Conservation (phyloP, 495 filamentous ascomycete species). For the Evansstolkia leycettana region DNA sequence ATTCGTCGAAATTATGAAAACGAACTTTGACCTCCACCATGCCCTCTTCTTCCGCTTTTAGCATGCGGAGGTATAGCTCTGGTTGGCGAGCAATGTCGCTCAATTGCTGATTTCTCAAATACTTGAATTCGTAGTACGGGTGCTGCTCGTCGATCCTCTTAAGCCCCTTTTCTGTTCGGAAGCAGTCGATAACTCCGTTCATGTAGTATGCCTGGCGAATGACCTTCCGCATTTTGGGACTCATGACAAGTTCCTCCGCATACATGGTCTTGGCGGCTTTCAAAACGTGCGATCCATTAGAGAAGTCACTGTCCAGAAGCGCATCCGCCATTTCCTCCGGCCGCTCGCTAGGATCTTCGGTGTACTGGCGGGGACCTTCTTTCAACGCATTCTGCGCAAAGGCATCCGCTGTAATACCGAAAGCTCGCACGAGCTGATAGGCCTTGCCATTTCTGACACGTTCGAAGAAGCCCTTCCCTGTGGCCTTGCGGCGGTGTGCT, state of each 20-base stretch:
- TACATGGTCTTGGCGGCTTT: constrained; percentile 74
- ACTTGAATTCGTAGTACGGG: constrained; percentile 96
- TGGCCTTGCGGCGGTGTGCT: constrained; percentile 66
- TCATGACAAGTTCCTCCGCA: constrained; percentile 79
- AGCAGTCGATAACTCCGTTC: constrained; percentile 70
- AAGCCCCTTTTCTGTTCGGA: constrained; percentile 87
- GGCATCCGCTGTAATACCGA: constrained; percentile 80
- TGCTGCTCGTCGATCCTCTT: constrained; percentile 90
- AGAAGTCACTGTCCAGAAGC: constrained; percentile 60
- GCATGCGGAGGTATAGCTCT: constrained; percentile 86
- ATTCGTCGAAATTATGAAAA: constrained; percentile 59
- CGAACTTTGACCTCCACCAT: constrained; percentile 71
- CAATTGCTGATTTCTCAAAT: constrained; percentile 77
- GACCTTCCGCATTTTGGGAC: constrained; percentile 79
- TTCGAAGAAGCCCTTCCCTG: constrained; percentile 63
- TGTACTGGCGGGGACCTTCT: constrained; percentile 62
- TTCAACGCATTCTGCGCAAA: constrained; percentile 76
- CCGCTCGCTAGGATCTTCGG: constrained; percentile 63
- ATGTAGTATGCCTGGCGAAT: constrained; percentile 73
- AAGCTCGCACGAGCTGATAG: constrained; percentile 74
- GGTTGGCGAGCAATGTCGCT: constrained; percentile 67
- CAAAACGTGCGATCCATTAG: constrained; percentile 62
- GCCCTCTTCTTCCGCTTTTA: constrained; percentile 89
- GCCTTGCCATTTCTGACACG: constrained; percentile 65
- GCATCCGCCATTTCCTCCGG: constrained; percentile 82